A percentile compares a stretch with the other conserved stretches of the same genome.
Evolutionary conservation across 2,329 filamentous ascomycete genomes (phyloP).

Genomic region (Cladophialophora carrionii): DNA sequence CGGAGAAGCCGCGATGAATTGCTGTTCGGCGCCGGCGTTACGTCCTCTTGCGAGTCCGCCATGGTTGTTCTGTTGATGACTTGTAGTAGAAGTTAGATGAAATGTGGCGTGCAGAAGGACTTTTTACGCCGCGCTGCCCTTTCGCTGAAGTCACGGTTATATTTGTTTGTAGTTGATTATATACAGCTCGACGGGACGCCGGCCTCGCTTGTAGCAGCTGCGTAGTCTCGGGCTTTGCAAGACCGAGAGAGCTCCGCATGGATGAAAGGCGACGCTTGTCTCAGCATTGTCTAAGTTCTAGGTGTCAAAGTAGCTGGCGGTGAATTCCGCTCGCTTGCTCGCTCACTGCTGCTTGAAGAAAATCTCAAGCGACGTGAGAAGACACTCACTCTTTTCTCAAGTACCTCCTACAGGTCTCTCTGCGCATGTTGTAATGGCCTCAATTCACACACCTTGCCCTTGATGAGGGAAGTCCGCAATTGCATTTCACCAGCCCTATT

Average conservation of each 20-base stretch:
- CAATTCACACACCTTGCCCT: background rate
- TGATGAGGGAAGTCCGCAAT: background rate
- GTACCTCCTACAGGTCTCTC: background rate
- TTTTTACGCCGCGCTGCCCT: background rate
- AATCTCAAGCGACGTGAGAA: background rate
- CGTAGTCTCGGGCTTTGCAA: background rate
- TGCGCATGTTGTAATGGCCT: background rate
- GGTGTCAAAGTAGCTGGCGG: background rate
- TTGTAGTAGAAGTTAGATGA: background rate
- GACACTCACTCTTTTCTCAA: no score
- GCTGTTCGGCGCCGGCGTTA: background rate
- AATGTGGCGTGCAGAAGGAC: background rate
- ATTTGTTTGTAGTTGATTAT: no score
- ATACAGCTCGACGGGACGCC: background rate
- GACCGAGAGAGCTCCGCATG: background rate
- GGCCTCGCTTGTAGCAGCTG: slow-evolving; percentile 1
- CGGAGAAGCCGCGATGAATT: slow-evolving; percentile 6
- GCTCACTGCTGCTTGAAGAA: background rate
- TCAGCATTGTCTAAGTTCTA: background rate
- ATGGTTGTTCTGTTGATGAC: background rate
- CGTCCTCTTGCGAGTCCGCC: slow-evolving; percentile 7
- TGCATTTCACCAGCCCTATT: background rate
- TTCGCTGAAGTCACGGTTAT: background rate
- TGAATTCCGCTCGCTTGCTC: slow-evolving; percentile 1
- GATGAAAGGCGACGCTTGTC: background rate